Evolutionary conservation across 495 filamentous ascomycete genomes (phyloP).

Genomic region (Podospora sp.): DNA sequence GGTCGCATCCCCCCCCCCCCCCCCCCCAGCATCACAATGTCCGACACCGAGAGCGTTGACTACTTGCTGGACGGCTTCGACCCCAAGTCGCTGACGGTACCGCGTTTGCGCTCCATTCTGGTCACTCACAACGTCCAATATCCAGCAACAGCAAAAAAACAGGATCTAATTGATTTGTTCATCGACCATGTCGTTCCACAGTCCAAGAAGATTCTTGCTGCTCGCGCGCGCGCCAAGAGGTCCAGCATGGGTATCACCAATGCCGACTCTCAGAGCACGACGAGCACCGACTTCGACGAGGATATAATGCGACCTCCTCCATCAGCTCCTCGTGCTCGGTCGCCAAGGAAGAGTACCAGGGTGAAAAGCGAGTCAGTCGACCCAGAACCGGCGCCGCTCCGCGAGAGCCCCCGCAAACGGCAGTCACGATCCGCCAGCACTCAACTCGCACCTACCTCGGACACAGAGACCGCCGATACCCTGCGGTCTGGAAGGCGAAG

Average conservation of each 20-base stretch:
- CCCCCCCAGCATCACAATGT: conserved; percentile 50
- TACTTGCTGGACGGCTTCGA: conserved; percentile 88
- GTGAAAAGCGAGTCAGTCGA: conserved; percentile 52
- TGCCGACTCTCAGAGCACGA: conserved; percentile 56
- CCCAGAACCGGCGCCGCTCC: conserved; percentile 42
- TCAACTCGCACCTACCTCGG: conserved; percentile 46
- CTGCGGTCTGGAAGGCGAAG: conserved; percentile 29
- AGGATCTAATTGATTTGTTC: conserved; percentile 81
- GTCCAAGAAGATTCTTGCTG: conserved; percentile 71
- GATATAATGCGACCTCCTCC: conserved; percentile 48
- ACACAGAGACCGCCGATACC: conserved; percentile 54
- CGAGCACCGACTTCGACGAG: conserved; percentile 48
- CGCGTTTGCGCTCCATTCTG: conserved; percentile 83
- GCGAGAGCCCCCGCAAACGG: conserved; percentile 54
- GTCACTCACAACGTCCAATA: conserved; percentile 84
- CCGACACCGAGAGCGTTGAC: conserved; percentile 65
- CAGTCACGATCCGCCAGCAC: conserved; percentile 52
- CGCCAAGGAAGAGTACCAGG: conserved; percentile 50
- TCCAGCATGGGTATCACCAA: conserved; percentile 85
- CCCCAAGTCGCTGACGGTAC: conserved; percentile 77
- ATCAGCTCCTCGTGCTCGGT: conserved; percentile 43
- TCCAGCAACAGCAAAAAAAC: conserved; percentile 80
- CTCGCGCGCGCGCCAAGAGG: conserved; percentile 73
- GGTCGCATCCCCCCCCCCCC: background rate
- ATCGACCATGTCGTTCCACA: conserved; percentile 76